Conservation (phyloP, 2,329 filamentous ascomycete genomes). For the Botryotinia narcissicola region DNA sequence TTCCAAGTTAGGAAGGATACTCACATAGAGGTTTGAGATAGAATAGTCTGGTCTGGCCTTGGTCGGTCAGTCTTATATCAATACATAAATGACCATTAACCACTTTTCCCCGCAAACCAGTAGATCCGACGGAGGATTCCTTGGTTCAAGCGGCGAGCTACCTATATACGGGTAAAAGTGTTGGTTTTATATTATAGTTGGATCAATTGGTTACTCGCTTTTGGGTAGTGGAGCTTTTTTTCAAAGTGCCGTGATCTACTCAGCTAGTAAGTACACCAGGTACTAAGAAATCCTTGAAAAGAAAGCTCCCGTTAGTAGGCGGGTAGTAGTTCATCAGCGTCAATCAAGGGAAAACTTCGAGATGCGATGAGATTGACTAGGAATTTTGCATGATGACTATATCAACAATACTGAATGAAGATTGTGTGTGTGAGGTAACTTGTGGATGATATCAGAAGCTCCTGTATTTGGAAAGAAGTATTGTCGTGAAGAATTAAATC, state of each 20-base stretch:
- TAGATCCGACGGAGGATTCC: background rate
- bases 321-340: background rate
- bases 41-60: too few species aligned
- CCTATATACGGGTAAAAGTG: background rate
- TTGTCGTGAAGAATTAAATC: background rate
- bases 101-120: slow-evolving; percentile 1
- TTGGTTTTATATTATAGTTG: background rate
- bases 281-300: background rate
- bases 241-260: background rate
- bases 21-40: too few species aligned
- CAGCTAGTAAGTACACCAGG: background rate
- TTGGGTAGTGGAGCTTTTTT: background rate
- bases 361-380: background rate
- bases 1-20: too few species aligned
- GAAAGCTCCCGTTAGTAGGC: background rate
- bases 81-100: background rate
- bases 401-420: background rate
- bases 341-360: background rate
- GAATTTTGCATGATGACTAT: background rate
- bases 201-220: background rate
- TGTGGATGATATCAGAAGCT: background rate
- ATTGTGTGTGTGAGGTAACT: background rate
- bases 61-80: too few species aligned
- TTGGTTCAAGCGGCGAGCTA: background rate
- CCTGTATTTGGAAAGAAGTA: too few species aligned